Conservation (phyloP, 768 basidiomycete genomes). For the Collybia sp. region DNA sequence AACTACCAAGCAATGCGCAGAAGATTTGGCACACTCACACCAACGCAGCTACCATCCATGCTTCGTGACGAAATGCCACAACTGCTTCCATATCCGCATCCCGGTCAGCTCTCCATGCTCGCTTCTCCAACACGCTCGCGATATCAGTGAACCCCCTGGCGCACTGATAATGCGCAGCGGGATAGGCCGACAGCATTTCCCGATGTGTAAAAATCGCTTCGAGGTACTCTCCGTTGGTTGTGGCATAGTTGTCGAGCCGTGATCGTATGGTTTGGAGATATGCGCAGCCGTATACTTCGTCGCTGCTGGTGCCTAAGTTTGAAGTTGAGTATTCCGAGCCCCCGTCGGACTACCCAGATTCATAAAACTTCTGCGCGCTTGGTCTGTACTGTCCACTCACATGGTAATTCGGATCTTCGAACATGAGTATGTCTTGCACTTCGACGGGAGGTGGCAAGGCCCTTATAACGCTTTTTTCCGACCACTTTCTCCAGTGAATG, state of each 20-base stretch:
- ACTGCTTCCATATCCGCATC: constrained; percentile 70
- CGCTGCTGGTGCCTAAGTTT: constrained; percentile 31
- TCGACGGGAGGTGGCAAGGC: constrained; percentile 13
- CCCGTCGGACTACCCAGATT: constrained; percentile 34
- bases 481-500: constrained; percentile 40
- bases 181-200: constrained; percentile 58
- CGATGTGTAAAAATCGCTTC: constrained; percentile 78
- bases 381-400: constrained; percentile 19
- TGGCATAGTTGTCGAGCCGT: constrained; percentile 48
- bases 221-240: constrained; percentile 72
- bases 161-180: constrained; percentile 60
- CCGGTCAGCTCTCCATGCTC: constrained; percentile 67
- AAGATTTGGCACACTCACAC: constrained; percentile 16
- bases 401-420: constrained; percentile 39
- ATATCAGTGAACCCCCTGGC: constrained; percentile 61
- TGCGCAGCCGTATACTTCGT: constrained; percentile 47
- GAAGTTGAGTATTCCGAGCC: constrained; percentile 37
- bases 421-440: constrained; percentile 37
- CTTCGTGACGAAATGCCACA: constrained; percentile 65
- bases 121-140: constrained; percentile 55
- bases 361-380: background rate
- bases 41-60: constrained; percentile 47
- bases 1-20: too few relatives aligned
- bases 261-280: constrained; percentile 57
- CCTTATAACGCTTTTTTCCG: constrained; percentile 16